Evolutionary conservation across 129 eudicot species (phyloP).

Genomic region (Arctium lappa): DNA sequence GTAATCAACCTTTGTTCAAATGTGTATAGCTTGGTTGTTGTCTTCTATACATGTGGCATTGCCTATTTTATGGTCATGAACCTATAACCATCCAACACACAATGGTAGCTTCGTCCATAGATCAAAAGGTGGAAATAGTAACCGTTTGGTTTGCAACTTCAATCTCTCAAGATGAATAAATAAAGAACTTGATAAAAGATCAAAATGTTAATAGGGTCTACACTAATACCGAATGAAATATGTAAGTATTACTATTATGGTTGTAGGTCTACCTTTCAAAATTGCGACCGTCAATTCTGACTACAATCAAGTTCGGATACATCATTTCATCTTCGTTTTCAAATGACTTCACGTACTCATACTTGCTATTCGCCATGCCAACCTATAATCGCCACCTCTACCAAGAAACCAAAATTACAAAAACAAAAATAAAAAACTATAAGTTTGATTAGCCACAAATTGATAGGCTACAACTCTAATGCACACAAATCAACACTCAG

Average conservation of each 20-base stretch:
- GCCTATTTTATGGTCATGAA: neutral
- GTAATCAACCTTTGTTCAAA: neutral
- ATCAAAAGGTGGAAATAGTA: neutral
- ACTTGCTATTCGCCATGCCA: conserved; percentile 89
- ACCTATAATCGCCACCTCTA: conserved; percentile 11
- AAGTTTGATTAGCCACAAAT: neutral
- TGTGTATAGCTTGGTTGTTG: neutral
- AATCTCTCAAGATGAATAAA: neutral
- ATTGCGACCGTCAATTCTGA: conserved; percentile 54
- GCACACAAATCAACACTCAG: neutral
- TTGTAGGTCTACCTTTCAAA: conserved; percentile 43
- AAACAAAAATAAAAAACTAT: neutral
- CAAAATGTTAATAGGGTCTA: neutral
- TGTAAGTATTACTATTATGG: neutral
- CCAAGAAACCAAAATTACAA: neutral
- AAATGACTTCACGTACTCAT: conserved; percentile 75
- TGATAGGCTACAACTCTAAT: neutral
- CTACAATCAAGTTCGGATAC: conserved; percentile 59
- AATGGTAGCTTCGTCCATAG: neutral
- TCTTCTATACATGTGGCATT: neutral
- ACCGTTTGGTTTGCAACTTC: neutral
- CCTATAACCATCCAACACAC: neutral
- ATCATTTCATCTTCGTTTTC: conserved; percentile 67
- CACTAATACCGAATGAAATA: neutral
- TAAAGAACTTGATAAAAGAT: neutral